These are phyloP conservation scores for Suillus ampliporus DNA, from an alignment of 768 basidiomycete species.

Conservation along the genomic window DNA sequence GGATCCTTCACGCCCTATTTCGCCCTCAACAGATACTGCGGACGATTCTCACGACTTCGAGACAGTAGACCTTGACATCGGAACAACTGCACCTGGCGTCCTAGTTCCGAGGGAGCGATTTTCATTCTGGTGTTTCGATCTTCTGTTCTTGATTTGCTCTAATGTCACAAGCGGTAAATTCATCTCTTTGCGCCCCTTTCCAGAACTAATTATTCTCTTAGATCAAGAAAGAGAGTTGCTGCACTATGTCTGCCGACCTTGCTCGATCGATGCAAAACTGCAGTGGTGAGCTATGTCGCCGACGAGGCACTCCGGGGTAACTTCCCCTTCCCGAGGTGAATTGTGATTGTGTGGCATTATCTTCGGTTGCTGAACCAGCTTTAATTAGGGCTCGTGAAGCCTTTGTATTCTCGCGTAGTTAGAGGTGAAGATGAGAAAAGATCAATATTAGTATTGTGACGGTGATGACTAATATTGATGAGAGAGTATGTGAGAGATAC, in stretches of 20 bases:
- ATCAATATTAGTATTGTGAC: too few species aligned
- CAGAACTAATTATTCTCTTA: constrained; percentile 29
- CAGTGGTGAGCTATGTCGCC: constrained; percentile 77
- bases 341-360: background rate
- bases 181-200: background rate
- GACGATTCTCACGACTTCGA: constrained; percentile 36
- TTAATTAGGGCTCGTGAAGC: constrained; percentile 76
- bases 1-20: constrained; percentile 14
- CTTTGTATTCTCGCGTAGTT: too few species aligned
- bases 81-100: constrained; percentile 63
- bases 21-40: constrained; percentile 17
- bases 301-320: constrained; percentile 86
- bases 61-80: constrained; percentile 49
- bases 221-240: constrained; percentile 75
- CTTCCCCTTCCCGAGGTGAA: constrained; percentile 85
- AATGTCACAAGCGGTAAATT: constrained; percentile 61
- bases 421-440: too few species aligned
- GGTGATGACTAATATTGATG: too few species aligned
- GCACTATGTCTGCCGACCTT: constrained; percentile 73
- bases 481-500: too few species aligned
- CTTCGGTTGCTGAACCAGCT: background rate
- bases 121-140: constrained; percentile 91
- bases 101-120: constrained; percentile 81
- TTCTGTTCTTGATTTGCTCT: constrained; percentile 83
- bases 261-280: constrained; percentile 73